phyloP scores from a whole-genome alignment of 148 eudicot species.

The Dianthus caryophyllus region DNA sequence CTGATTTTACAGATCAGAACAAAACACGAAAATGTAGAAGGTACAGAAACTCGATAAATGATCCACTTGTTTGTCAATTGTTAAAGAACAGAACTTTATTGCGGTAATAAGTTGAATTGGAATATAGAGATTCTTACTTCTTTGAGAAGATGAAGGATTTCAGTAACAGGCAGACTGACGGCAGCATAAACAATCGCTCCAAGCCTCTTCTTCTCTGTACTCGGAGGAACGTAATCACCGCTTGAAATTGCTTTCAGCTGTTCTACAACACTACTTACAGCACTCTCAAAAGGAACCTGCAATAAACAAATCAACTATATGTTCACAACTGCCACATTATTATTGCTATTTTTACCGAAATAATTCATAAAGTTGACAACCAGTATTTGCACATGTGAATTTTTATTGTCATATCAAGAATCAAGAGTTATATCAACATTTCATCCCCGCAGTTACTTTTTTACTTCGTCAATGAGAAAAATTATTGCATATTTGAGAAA shows the following conservation, averaged over 20 bases:
- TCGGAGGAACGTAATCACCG: constrained; percentile 60
- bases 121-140: constrained; percentile 39
- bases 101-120: not conserved
- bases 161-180: constrained; percentile 55
- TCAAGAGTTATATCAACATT: no score
- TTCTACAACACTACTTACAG: constrained; percentile 55
- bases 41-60: not conserved
- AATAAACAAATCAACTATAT: constrained; percentile 14
- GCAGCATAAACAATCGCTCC: constrained; percentile 82
- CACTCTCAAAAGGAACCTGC: constrained; percentile 84
- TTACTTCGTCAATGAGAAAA: no score
- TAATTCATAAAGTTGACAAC: no score
- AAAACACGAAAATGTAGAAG: not conserved
- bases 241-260: constrained; percentile 61
- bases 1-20: not conserved
- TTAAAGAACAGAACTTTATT: not conserved
- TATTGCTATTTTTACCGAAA: no score
- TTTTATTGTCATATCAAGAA: not conserved
- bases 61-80: not conserved
- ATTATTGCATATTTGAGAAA: no score
- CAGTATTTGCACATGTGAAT: not conserved
- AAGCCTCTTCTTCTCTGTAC: constrained; percentile 56
- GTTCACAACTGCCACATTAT: no score
- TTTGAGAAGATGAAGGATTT: constrained; percentile 40
- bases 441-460: no score